phyloP scores from a whole-genome alignment of 805 yeast species.

The Hanseniaspora clermontiae region DNA sequence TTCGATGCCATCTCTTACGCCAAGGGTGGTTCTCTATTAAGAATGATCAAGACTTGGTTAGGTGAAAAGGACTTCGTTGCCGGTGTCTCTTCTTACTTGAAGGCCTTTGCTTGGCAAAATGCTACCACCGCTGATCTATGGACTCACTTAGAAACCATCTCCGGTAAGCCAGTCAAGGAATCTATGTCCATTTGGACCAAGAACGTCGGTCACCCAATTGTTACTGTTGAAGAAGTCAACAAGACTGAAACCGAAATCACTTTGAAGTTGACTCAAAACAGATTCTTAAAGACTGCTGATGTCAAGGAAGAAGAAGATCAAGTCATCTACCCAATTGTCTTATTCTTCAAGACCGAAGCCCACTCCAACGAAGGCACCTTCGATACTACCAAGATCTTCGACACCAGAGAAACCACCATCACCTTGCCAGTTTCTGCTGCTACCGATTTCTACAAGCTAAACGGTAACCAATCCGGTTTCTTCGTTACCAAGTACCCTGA shows the following conservation, averaged over 20 bases:
- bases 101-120: constrained; percentile 64
- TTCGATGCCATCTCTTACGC: constrained; percentile 75
- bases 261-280: constrained; percentile 51
- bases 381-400: constrained; percentile 47
- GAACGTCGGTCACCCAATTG: constrained; percentile 64
- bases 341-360: constrained; percentile 41
- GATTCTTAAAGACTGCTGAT: constrained; percentile 67
- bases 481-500: constrained; percentile 61
- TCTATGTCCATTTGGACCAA: constrained; percentile 76
- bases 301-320: constrained; percentile 63
- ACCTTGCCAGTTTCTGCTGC: constrained; percentile 32
- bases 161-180: constrained; percentile 57
- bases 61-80: constrained; percentile 66
- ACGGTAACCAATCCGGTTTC: constrained; percentile 62
- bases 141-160: constrained; percentile 55
- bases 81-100: constrained; percentile 68
- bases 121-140: constrained; percentile 67
- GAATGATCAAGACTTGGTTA: constrained; percentile 69
- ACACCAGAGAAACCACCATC: constrained; percentile 36
- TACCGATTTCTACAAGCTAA: constrained; percentile 46
- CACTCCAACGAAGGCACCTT: constrained; percentile 33
- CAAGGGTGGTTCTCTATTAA: constrained; percentile 66
- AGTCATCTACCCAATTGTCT: constrained; percentile 56
- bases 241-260: constrained; percentile 36
- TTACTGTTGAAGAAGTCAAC: constrained; percentile 54